Percentiles rank a stretch among this genome's conserved stretches.
These are phyloP conservation scores for Apium graveolens DNA, from an alignment of 129 eudicot species.

Conservation along the genomic window DNA sequence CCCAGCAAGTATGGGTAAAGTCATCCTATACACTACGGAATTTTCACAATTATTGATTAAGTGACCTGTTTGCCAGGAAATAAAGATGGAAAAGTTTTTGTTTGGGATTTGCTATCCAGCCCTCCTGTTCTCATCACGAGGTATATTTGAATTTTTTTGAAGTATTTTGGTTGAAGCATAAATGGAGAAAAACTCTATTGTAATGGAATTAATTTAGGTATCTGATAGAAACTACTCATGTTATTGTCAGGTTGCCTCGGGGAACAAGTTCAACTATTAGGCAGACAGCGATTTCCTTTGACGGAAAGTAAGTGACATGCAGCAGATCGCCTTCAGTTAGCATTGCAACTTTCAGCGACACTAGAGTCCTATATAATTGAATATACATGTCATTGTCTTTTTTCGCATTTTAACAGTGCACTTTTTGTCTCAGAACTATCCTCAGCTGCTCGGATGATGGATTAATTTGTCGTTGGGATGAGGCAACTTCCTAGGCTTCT, in stretches of 20 bases:
- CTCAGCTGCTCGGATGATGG: conserved; percentile 96
- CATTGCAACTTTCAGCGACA: not conserved
- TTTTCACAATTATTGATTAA: not conserved
- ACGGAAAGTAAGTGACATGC: conserved; percentile 58
- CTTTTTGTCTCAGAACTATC: conserved; percentile 64
- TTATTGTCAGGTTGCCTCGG: conserved; percentile 66
- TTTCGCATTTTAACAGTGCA: not conserved
- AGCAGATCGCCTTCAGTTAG: not conserved
- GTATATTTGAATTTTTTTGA: conserved; percentile 20
- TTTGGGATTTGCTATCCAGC: conserved; percentile 89
- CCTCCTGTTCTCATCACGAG: conserved; percentile 87
- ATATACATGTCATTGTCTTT: not conserved
- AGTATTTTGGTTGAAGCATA: not conserved
- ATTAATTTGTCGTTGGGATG: conserved; percentile 97
- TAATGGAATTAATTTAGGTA: not conserved
- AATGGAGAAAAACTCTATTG: not conserved
- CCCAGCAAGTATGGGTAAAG: not conserved
- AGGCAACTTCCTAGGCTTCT: conserved; percentile 40
- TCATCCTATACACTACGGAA: not conserved
- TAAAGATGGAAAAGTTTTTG: conserved; percentile 89
- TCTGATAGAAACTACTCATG: conserved; percentile 2
- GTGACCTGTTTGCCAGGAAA: conserved; percentile 43
- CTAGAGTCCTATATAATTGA: not conserved
- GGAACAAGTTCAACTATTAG: conserved; percentile 80
- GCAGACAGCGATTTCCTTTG: conserved; percentile 92